Conservation (phyloP, 768 basidiomycete species). For the Lentinus tigrinus region DNA sequence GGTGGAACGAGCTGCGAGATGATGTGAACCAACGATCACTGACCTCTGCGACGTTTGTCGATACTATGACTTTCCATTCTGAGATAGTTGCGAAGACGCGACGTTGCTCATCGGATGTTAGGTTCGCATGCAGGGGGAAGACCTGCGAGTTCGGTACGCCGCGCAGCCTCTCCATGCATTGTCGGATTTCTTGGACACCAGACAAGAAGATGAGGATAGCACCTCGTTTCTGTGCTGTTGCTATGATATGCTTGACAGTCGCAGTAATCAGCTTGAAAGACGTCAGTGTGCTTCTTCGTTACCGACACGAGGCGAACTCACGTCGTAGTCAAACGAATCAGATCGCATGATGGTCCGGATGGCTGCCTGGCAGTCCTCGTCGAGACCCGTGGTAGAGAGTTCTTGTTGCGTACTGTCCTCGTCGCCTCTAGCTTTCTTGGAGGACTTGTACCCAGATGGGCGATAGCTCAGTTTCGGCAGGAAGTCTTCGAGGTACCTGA, state of each 20-base stretch:
- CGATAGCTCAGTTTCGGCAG: slow-evolving; percentile 57
- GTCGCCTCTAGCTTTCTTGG: slow-evolving; percentile 35
- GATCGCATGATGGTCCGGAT: slow-evolving; percentile 61
- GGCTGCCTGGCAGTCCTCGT: slow-evolving; percentile 47
- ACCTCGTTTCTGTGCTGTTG: slow-evolving; percentile 45
- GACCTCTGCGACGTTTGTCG: slow-evolving; percentile 92
- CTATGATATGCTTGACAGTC: slow-evolving; percentile 62
- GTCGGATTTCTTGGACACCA: slow-evolving; percentile 86
- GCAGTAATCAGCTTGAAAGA: slow-evolving; percentile 59
- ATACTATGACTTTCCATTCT: slow-evolving; percentile 80
- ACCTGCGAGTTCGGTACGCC: slow-evolving; percentile 38
- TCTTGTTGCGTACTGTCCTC: slow-evolving; percentile 24
- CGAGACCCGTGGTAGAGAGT: slow-evolving; percentile 53
- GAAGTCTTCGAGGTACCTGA: slow-evolving; percentile 84
- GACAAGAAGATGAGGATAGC: slow-evolving; percentile 87
- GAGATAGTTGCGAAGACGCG: slow-evolving; percentile 64
- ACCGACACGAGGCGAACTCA: slow-evolving; percentile 25
- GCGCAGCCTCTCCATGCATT: slow-evolving; percentile 65
- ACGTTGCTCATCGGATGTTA: slow-evolving; percentile 82
- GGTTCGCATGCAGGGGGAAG: slow-evolving; percentile 86
- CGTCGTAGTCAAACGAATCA: slow-evolving; percentile 74
- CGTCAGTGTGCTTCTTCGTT: neutral
- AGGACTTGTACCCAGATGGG: slow-evolving; percentile 40
- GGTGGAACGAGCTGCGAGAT: neutral
- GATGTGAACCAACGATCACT: slow-evolving; percentile 16